Evolutionary conservation across 2,329 filamentous ascomycete species (phyloP), one percentile per base, ranked within the genome.

Genomic region (Metarhizium anisopliae): DNA sequence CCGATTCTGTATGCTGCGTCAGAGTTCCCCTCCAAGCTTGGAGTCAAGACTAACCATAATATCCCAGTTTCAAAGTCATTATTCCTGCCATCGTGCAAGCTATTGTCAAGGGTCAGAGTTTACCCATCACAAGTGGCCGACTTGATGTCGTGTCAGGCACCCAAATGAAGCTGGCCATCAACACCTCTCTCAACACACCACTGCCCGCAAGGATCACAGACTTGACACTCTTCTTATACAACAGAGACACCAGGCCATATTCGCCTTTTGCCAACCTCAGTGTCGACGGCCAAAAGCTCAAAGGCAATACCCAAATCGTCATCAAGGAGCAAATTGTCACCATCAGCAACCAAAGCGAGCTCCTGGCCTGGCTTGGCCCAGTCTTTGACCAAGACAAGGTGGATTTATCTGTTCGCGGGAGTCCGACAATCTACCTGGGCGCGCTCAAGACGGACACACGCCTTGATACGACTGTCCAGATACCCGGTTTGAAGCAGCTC

Each of bases 51-150:
- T 38, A 20, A 51, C 14, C 6, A 25, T 13, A 4, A 11, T 13
- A 5, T 20, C 30, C 29, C 29, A 78, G 77, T 35, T 79, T 79
- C 65, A 64, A 70, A 20, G 68, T 77, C 18, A 72, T 74, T 7
- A 68, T 79, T 32, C 77, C 76, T 1, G 70, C 70, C n/a, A 71
- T 78, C 36, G 70, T 75, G 1, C 74, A 77, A 58, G 61, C 64
- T 32, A 73, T 78, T 20, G 69, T 79, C 55, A 68, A 73, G 32
- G 60, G 68, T 20, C 72, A 76, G 30, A 60, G 66, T 6, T 63
- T 79, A 11, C 70, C 73, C 1, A 63, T 79, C 11, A 56, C 63
- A 1, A 62, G 66, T 2, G 74, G 73, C 32, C 58, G 65, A 13
- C 61, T 77, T 38, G 58, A 66, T 30, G 68, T 66, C 1, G 13